Evolutionary conservation across 345 rosid genomes (phyloP).

Genomic region (Gossypium stocksii): DNA sequence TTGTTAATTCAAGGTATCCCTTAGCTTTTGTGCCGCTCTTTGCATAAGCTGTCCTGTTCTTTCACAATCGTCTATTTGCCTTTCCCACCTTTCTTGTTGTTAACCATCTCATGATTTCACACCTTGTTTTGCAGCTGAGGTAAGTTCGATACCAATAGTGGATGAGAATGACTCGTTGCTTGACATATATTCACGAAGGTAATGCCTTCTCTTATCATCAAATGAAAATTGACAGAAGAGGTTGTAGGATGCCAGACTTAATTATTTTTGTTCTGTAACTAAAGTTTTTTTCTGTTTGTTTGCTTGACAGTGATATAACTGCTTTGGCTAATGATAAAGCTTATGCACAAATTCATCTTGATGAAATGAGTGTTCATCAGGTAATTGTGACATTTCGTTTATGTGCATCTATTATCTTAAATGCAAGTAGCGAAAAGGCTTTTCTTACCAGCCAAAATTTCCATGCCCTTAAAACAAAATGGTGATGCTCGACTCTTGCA

Average conservation of each 20-base stretch:
- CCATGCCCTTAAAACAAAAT: not conserved
- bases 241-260: not conserved
- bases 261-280: not conserved
- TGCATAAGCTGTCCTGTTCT: not conserved
- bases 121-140: slow-evolving; percentile 56
- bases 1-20: slow-evolving; percentile 69
- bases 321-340: slow-evolving; percentile 87
- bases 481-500: slow-evolving; percentile 12
- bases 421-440: not conserved
- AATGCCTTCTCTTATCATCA: not conserved
- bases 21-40: not conserved
- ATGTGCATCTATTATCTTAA: not conserved
- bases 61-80: not conserved
- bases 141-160: slow-evolving; percentile 90
- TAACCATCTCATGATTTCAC: not conserved
- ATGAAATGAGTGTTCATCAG: slow-evolving; percentile 87
- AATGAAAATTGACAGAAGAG: not conserved
- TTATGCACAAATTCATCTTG: slow-evolving; percentile 86
- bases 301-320: slow-evolving; percentile 65
- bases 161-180: slow-evolving; percentile 76
- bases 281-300: slow-evolving; percentile 2
- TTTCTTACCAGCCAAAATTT: not conserved
- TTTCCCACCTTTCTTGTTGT: not conserved
- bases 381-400: slow-evolving; percentile 29
- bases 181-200: slow-evolving; percentile 86